These are phyloP conservation scores for Phytophthora hybrid DNA, from an alignment of 352 stramenopile genomes.

Conservation along the genomic window DNA sequence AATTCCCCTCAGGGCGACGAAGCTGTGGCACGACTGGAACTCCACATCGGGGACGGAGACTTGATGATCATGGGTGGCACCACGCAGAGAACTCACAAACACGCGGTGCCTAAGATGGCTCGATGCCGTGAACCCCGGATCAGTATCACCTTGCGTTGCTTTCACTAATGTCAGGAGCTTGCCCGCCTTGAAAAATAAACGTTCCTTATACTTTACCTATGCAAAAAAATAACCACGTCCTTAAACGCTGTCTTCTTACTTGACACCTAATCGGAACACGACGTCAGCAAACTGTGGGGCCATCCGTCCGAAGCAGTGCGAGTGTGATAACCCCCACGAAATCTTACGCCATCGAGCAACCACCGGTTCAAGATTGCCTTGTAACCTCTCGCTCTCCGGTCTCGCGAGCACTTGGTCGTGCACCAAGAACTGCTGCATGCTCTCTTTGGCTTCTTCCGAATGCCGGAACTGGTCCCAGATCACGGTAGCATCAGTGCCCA, in stretches of 20 bases:
- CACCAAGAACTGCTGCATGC: slow-evolving; percentile 73
- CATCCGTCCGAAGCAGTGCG: slow-evolving; percentile 61
- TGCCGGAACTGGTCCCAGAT: slow-evolving; percentile 82
- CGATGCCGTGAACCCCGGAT: slow-evolving; percentile 49
- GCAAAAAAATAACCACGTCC: slow-evolving; percentile 18
- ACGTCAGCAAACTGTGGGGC: slow-evolving; percentile 48
- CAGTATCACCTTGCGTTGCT: slow-evolving; percentile 64
- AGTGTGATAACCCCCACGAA: slow-evolving; percentile 63
- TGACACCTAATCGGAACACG: slow-evolving; percentile 44
- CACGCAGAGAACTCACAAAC: slow-evolving; percentile 81
- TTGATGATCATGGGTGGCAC: slow-evolving; percentile 85
- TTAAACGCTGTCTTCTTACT: slow-evolving; percentile 8
- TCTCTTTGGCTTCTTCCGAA: slow-evolving; percentile 63
- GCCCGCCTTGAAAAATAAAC: slow-evolving; percentile 2
- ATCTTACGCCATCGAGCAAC: slow-evolving; percentile 58
- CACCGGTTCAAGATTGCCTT: slow-evolving; percentile 50
- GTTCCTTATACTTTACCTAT: slow-evolving; percentile 19
- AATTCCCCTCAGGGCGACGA: slow-evolving; percentile 15
- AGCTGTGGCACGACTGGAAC: slow-evolving; percentile 44
- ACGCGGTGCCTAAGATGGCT: slow-evolving; percentile 82
- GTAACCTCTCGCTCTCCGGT: slow-evolving; percentile 28
- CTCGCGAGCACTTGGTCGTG: slow-evolving; percentile 51
- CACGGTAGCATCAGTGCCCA: slow-evolving; percentile 72
- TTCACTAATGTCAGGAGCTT: slow-evolving; percentile 34
- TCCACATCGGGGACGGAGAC: slow-evolving; percentile 74